These are phyloP conservation scores for Trifolium fragiferum DNA, from an alignment of 306 rosid genomes.

Conservation along the genomic window DNA sequence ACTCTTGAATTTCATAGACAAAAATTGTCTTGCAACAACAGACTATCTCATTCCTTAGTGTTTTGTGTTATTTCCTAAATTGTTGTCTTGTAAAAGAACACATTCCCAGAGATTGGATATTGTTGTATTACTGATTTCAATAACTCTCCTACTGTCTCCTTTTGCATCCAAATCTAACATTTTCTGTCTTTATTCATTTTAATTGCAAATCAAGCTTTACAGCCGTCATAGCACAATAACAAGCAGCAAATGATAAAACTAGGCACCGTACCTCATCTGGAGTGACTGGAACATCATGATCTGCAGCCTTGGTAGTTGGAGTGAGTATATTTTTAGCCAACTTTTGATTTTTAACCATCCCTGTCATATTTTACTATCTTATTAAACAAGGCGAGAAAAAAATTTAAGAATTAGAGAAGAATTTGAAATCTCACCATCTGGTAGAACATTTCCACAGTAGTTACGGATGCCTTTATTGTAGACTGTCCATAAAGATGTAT, in stretches of 20 bases:
- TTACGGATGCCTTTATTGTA: conserved; percentile 79
- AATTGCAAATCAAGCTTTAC: conserved; percentile 1
- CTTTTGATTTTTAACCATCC: conserved; percentile 85
- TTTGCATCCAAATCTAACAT: conserved; percentile 5
- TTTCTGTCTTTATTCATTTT: conserved; percentile 20
- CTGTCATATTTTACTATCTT: conserved; percentile 47
- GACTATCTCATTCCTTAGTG: too few relatives aligned
- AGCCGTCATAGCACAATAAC: conserved; percentile 13
- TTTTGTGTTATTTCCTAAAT: too few relatives aligned
- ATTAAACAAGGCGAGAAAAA: conserved; percentile 13
- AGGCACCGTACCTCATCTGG: conserved; percentile 75
- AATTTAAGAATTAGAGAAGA: conserved; percentile 12
- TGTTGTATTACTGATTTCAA: conserved; percentile 11
- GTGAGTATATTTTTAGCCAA: conserved; percentile 80
- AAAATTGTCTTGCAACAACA: too few relatives aligned
- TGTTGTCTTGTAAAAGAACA: too few relatives aligned
- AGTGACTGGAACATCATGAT: conserved; percentile 87
- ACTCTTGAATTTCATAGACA: not conserved
- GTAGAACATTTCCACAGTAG: conserved; percentile 83
- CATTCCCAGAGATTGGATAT: too few relatives aligned
- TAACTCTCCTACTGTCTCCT: not conserved
- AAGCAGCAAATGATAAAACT: conserved; percentile 28
- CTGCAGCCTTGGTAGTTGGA: conserved; percentile 92
- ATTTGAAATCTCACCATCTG: conserved; percentile 63
- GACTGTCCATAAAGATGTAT: conserved; percentile 94